These are phyloP conservation scores for Cladosporium sp. DNA, from an alignment of 2,329 filamentous ascomycete species.

Conservation along the genomic window DNA sequence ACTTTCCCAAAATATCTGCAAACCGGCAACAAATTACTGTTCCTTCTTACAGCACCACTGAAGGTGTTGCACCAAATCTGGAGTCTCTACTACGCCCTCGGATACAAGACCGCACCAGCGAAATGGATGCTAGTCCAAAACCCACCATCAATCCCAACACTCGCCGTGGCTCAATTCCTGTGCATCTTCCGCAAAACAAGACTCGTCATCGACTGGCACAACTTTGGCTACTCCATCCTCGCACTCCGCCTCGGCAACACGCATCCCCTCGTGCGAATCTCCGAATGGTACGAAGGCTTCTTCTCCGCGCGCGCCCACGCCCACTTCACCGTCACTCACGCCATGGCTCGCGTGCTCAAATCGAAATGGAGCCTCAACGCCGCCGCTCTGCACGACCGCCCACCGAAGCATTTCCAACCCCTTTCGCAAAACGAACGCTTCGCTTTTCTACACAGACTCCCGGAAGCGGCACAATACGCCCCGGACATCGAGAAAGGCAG, in stretches of 20 bases:
- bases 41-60: slow-evolving; percentile 71
- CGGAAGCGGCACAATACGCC: slow-evolving; percentile 60
- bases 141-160: slow-evolving; percentile 88
- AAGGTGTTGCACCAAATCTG: slow-evolving; percentile 83
- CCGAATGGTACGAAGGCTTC: slow-evolving; percentile 70
- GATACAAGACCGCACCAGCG: slow-evolving; percentile 68
- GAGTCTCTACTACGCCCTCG: slow-evolving; percentile 66
- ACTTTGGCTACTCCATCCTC: slow-evolving; percentile 94
- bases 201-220: slow-evolving; percentile 96
- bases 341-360: slow-evolving; percentile 74
- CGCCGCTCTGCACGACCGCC: slow-evolving; percentile 78
- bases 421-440: slow-evolving; percentile 48
- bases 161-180: slow-evolving; percentile 69
- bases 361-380: slow-evolving; percentile 62
- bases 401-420: slow-evolving; percentile 76
- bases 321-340: slow-evolving; percentile 84
- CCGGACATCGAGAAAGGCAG: slow-evolving; percentile 38
- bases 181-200: slow-evolving; percentile 74
- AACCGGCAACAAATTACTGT: slow-evolving; percentile 66
- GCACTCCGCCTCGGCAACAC: slow-evolving; percentile 57
- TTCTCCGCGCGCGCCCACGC: slow-evolving; percentile 66
- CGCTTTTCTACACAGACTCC: slow-evolving; percentile 61
- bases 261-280: slow-evolving; percentile 74
- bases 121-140: slow-evolving; percentile 91
- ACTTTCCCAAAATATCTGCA: slow-evolving; percentile 64